Base-by-base conservation (phyloP, 1,284 basidiomycete genomes). In the Melampsora americana region DNA sequence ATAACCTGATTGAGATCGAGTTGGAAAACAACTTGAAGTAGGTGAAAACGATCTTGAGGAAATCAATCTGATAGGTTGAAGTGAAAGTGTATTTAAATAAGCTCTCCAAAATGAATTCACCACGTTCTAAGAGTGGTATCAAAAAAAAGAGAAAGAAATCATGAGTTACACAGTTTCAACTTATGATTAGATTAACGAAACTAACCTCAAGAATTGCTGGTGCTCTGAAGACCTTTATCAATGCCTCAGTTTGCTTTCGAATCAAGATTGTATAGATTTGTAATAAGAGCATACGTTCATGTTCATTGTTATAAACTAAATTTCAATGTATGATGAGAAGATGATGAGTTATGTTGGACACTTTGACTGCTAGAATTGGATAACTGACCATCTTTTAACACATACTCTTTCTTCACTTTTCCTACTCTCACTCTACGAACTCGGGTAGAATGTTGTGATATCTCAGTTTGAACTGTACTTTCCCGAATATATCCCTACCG, bases 241-340 rank as follows among this genome's bases (percentile, higher is more conserved):
- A 39, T 7, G 65, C 72, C 66, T 75, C 65, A 39, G 66, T 61
- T 39, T 75, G 72, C 59, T 75, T 67, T 11, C 66, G 64, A 46
- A 75, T 67, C 56, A 75, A 50, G 18, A 75, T 35, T 14, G 72
- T 75, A 12, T 66, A 26, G 11, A 65, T 60, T 44, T 75, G 72
- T 9, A 75, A 50, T 18, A 75, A 23, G n/a, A 67, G 35, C 18
- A 75, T n/a, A 0, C 72, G 64, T 3, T 56, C 53, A n/a, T 44
- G 71, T 66, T 75, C 64, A 42, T 53, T 53, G 30, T 48, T 30
- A 68, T 75, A 75, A 48, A 65, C 72, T 75, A 44, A 2, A 39
- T 12, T 35, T 28, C n/a, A n/a, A n/a, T n/a, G n/a, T n/a, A n/a
- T 3, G 59, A 56, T 66, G 11, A 28, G 7, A 26, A 7, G 11